Evolutionary conservation across 23 red algal genomes (phyloP).

Genomic region (Gracilariopsis chorda): DNA sequence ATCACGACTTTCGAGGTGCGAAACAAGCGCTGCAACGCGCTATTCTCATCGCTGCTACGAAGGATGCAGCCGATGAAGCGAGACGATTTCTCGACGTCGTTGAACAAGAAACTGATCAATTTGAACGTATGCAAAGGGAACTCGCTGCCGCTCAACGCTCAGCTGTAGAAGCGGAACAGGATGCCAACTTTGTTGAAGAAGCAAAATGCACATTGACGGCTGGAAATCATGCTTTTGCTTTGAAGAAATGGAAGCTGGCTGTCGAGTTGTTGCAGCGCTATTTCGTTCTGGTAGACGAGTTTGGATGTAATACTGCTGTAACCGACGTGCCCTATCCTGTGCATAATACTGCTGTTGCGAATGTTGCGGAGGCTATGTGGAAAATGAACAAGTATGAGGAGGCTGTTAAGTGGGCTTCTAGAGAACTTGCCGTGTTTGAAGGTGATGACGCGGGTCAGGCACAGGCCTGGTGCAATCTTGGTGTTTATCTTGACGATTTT

Average conservation of each 20-base stretch:
- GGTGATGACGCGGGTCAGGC: constrained; percentile 53
- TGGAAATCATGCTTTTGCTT: constrained; percentile 16
- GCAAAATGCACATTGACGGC: constrained; percentile 8
- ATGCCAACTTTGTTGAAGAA: constrained; percentile 46
- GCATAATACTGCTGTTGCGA: constrained; percentile 45
- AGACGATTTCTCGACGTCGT: constrained; percentile 20
- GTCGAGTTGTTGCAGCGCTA: constrained; percentile 19
- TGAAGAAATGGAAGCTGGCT: constrained; percentile 20
- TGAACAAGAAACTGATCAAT: constrained; percentile 24
- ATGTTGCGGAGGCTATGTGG: constrained; percentile 41
- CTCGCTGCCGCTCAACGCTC: not conserved
- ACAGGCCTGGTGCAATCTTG: constrained; percentile 67
- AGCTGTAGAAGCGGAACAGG: not conserved
- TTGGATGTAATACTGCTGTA: constrained; percentile 20
- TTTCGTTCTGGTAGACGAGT: constrained; percentile 59
- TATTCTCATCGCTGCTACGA: not conserved
- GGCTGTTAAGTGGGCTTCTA: constrained; percentile 52
- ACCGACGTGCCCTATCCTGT: constrained; percentile 9
- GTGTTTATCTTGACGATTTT: constrained; percentile 55
- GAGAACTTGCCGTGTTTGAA: constrained; percentile 36
- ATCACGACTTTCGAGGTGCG: constrained; percentile 3
- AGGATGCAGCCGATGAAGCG: constrained; percentile 21
- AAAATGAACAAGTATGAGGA: constrained; percentile 28
- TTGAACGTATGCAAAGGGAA: not conserved
- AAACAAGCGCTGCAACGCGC: constrained; percentile 30